Percentiles rank a stretch among this genome's conserved stretches.
Conservation (phyloP, 2,329 filamentous ascomycete species). For the Ophiostoma tasmaniense region DNA sequence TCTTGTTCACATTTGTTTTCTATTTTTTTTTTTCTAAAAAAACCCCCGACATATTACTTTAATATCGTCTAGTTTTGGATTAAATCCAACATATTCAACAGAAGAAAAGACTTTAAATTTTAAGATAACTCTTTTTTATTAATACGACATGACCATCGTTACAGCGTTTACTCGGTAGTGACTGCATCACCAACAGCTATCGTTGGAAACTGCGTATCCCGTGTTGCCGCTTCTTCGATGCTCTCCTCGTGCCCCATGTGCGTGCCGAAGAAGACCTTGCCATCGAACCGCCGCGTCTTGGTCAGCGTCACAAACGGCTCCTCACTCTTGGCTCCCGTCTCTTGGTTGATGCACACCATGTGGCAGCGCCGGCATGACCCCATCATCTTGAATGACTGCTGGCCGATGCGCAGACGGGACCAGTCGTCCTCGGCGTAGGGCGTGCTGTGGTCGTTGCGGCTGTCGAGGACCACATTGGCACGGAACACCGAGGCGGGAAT, state of each 20-base stretch:
- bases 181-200: conserved; percentile 42
- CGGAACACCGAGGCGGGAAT: conserved; percentile 62
- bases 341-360: conserved; percentile 92
- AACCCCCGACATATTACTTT: too few relatives aligned
- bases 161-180: conserved; percentile 3
- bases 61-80: too few relatives aligned
- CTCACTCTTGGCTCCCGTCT: conserved; percentile 64
- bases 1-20: too few relatives aligned
- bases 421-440: conserved; percentile 77
- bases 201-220: conserved; percentile 33
- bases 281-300: conserved; percentile 74
- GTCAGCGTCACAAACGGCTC: conserved; percentile 85
- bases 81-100: too few relatives aligned
- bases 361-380: conserved; percentile 84
- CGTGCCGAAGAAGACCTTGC: conserved; percentile 82
- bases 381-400: conserved; percentile 58
- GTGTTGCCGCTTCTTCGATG: conserved; percentile 16
- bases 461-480: conserved; percentile 74
- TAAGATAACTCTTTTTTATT: too few relatives aligned
- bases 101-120: too few relatives aligned
- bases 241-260: conserved; percentile 51
- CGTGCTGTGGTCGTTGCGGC: conserved; percentile 11
- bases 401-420: conserved; percentile 58
- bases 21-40: too few relatives aligned
- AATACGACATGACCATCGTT: too few relatives aligned